phyloP scores from a whole-genome alignment of 495 filamentous ascomycete species.

The Penicillium lividum region DNA sequence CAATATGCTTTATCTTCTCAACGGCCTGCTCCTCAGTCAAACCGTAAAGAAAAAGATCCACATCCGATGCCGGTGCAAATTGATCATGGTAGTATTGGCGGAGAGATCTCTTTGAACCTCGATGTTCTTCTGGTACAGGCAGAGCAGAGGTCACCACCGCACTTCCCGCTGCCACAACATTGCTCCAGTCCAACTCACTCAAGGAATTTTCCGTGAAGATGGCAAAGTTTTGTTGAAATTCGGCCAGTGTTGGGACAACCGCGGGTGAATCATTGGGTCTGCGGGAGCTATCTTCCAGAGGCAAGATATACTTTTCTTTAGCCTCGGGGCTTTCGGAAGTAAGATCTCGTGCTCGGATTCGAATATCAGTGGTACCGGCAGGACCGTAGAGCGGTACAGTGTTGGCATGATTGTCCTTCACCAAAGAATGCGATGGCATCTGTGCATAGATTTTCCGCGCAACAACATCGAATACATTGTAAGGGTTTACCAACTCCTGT shows the following conservation, averaged over 20 bases:
- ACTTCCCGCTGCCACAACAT: constrained; percentile 75
- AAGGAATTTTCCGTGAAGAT: constrained; percentile 71
- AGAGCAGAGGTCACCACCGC: constrained; percentile 73
- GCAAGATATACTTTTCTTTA: constrained; percentile 69
- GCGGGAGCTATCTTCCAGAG: constrained; percentile 58
- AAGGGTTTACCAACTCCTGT: constrained; percentile 62
- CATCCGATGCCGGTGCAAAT: constrained; percentile 78
- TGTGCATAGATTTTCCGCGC: constrained; percentile 74
- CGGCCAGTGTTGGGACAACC: constrained; percentile 60
- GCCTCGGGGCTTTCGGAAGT: constrained; percentile 57
- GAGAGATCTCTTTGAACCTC: constrained; percentile 57
- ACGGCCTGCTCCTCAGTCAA: constrained; percentile 69
- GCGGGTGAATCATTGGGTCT: constrained; percentile 62
- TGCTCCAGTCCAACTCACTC: constrained; percentile 71
- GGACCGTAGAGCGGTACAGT: constrained; percentile 67
- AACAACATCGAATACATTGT: constrained; percentile 65
- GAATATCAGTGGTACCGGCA: constrained; percentile 53
- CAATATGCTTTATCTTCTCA: constrained; percentile 81
- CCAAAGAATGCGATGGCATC: constrained; percentile 55
- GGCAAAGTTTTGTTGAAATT: constrained; percentile 75
- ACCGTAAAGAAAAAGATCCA: constrained; percentile 82
- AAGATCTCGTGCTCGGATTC: constrained; percentile 63
- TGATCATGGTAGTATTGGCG: constrained; percentile 78
- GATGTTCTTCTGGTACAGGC: constrained; percentile 66
- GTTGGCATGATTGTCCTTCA: constrained; percentile 64